Conservation (phyloP, 352 stramenopile genomes). For the Phytophthora sp. region DNA sequence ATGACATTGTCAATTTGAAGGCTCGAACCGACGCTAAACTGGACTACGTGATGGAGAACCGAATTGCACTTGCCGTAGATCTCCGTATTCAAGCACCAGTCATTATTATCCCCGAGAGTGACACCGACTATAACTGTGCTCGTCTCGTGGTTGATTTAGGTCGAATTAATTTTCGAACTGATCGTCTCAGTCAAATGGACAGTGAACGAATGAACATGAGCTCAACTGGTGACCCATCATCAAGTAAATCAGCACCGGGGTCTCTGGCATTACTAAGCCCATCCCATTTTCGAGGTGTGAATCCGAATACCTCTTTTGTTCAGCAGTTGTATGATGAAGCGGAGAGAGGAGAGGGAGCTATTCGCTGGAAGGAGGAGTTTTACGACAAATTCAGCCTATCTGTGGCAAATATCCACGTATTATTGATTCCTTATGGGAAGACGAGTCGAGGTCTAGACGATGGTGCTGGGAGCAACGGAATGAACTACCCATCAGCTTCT, state of each 20-base stretch:
- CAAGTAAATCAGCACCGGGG: constrained; percentile 38
- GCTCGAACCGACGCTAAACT: constrained; percentile 87
- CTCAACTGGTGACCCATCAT: constrained; percentile 36
- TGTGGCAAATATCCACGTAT: constrained; percentile 83
- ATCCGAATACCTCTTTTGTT: constrained; percentile 76
- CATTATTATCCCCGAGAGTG: constrained; percentile 84
- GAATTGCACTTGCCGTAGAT: constrained; percentile 79
- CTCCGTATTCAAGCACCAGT: constrained; percentile 87
- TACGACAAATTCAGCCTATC: constrained; percentile 91
- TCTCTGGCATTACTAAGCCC: constrained; percentile 53
- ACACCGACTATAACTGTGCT: constrained; percentile 79
- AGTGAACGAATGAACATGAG: constrained; percentile 49
- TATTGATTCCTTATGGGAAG: constrained; percentile 79
- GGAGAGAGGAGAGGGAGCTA: constrained; percentile 80
- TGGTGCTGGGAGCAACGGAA: constrained; percentile 24
- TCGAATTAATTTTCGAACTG: constrained; percentile 85
- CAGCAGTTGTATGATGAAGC: constrained; percentile 89
- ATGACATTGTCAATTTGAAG: constrained; percentile 91
- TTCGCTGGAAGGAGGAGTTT: constrained; percentile 91
- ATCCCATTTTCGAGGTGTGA: constrained; percentile 39
- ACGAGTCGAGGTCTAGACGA: constrained; percentile 36
- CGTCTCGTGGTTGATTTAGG: constrained; percentile 85
- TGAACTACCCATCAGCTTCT: constrained; percentile 46
- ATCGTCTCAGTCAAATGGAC: constrained; percentile 82
- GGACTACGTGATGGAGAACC: constrained; percentile 90